phyloP scores from a whole-genome alignment of 2,329 filamentous ascomycete genomes.

The Bertia moriformis region DNA sequence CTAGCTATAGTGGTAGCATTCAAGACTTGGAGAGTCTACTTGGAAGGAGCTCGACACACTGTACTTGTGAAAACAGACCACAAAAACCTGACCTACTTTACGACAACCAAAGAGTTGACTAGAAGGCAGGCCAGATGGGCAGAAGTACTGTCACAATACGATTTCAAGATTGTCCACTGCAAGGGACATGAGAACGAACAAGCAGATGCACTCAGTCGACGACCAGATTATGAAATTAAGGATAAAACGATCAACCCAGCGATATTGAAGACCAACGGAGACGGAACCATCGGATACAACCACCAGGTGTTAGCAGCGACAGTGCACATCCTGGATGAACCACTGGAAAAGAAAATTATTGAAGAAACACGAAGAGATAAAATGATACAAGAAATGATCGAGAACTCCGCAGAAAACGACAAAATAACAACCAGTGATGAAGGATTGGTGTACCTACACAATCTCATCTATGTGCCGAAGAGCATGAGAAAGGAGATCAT shows the following conservation, averaged over 20 bases:
- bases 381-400: background rate
- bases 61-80: constrained; percentile 8
- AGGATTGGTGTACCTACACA: background rate
- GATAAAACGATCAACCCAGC: background rate
- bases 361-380: background rate
- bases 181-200: constrained; percentile 6
- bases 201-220: constrained; percentile 7
- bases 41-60: constrained; percentile 5
- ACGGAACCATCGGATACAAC: background rate
- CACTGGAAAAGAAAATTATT: background rate
- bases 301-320: background rate
- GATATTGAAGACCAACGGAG: background rate
- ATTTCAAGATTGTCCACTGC: constrained; percentile 11
- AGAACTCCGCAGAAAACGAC: background rate
- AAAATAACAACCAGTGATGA: background rate
- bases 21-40: constrained; percentile 10
- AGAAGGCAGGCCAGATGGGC: constrained; percentile 10
- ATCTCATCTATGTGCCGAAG: background rate
- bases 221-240: background rate
- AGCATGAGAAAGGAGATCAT: background rate
- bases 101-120: constrained; percentile 10
- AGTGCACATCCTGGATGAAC: background rate
- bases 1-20: constrained; percentile 9
- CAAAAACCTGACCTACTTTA: constrained; percentile 14
- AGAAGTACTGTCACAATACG: constrained; percentile 8